phyloP scores from a whole-genome alignment of 2,329 filamentous ascomycete species.

The Stenocarpella maydis region DNA sequence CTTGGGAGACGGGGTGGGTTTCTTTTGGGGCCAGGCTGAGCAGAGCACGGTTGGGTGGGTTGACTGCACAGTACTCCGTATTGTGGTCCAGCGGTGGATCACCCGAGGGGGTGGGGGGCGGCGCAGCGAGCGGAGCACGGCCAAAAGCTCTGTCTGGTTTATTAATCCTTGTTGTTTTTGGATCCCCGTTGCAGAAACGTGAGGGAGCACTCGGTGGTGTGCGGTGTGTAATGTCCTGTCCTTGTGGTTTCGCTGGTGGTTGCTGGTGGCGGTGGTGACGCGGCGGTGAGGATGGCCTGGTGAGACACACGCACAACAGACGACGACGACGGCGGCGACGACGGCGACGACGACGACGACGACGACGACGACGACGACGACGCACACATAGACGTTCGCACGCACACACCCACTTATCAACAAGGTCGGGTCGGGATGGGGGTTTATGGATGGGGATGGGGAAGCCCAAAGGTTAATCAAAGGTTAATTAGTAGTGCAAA shows the following conservation, averaged over 20 bases:
- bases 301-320: not conserved
- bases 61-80: too few species aligned
- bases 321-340: too few species aligned
- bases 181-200: not conserved
- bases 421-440: not conserved
- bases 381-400: too few species aligned
- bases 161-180: not conserved
- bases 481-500: not conserved
- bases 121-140: not conserved
- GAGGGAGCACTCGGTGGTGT: too few species aligned
- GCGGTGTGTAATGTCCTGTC: too few species aligned
- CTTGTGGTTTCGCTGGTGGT: not conserved
- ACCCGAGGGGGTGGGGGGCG: not conserved
- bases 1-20: not conserved
- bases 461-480: not conserved
- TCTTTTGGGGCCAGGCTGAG: constrained; percentile 7
- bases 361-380: too few species aligned
- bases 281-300: constrained; percentile 15
- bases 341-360: too few species aligned
- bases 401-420: too few species aligned
- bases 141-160: not conserved
- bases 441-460: not conserved
- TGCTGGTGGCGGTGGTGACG: not conserved
- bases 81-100: constrained; percentile 1
- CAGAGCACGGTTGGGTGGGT: constrained; percentile 7